Evolutionary conservation across 78 protist genomes (phyloP).

Genomic region (Paulinella micropora): DNA sequence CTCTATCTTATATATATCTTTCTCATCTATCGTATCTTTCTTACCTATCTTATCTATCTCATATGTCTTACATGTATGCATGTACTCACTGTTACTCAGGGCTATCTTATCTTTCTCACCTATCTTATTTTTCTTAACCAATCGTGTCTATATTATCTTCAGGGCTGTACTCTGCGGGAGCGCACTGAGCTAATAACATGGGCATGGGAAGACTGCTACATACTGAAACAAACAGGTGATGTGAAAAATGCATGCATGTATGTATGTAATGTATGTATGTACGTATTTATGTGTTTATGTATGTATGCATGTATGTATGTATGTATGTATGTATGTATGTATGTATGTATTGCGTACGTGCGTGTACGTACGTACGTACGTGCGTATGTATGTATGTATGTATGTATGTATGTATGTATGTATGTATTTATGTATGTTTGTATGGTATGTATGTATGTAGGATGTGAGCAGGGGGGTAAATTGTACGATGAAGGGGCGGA

Average conservation of each 20-base stretch:
- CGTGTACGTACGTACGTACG: neutral
- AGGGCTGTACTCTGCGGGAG: too few species aligned
- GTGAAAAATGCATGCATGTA: neutral
- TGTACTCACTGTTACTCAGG: too few species aligned
- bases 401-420: neutral
- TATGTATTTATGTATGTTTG: neutral
- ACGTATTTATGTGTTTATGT: neutral
- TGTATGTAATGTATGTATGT: neutral
- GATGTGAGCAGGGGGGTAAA: too few species aligned
- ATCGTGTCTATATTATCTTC: too few species aligned
- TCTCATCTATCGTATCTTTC: too few species aligned
- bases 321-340: neutral
- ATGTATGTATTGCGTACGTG: neutral
- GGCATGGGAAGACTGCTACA: neutral
- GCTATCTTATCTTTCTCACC: too few species aligned
- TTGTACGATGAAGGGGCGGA: too few species aligned
- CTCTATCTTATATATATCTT: too few species aligned
- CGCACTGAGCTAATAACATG: too few species aligned
- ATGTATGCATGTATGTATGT: neutral
- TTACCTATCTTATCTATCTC: too few species aligned
- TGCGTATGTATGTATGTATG: neutral
- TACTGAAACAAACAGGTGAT: neutral
- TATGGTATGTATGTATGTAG: neutral
- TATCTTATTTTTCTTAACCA: too few species aligned
- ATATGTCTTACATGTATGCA: too few species aligned